These are phyloP conservation scores for Lentinula sp. DNA, from an alignment of 768 basidiomycete genomes.

Conservation along the genomic window DNA sequence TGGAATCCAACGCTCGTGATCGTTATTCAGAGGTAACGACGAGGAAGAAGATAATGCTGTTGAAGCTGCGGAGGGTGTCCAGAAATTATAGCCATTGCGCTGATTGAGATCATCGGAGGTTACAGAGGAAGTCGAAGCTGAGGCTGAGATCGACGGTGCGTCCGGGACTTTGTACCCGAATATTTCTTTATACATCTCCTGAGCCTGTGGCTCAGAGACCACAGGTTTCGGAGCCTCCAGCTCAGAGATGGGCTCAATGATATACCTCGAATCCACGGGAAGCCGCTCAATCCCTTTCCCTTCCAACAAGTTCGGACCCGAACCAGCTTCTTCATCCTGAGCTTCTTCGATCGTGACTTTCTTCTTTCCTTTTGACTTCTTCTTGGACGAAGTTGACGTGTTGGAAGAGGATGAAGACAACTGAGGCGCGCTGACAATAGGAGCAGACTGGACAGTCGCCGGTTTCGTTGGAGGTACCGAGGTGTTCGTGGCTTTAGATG, in stretches of 20 bases:
- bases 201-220: constrained; percentile 1
- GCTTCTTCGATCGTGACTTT: constrained; percentile 7
- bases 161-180: neutral
- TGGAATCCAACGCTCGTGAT: neutral
- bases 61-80: neutral
- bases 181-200: neutral
- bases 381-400: constrained; percentile 4
- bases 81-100: neutral
- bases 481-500: neutral
- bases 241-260: constrained; percentile 1
- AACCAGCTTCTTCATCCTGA: neutral
- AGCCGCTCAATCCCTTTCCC: neutral
- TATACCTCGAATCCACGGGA: constrained; percentile 4
- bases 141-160: neutral
- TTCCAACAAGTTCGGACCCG: neutral
- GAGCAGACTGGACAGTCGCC: neutral
- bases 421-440: no score
- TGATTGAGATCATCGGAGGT: neutral
- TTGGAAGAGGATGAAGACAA: neutral
- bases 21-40: neutral
- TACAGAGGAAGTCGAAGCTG: neutral
- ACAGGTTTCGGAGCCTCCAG: constrained; percentile 1
- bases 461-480: neutral
- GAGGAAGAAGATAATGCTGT: neutral
- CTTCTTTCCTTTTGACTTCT: constrained; percentile 6